Percentiles rank a stretch among this genome's conserved stretches.
Conservation (phyloP, 2,329 filamentous ascomycete genomes). For the Hansfordia pulvinata region DNA sequence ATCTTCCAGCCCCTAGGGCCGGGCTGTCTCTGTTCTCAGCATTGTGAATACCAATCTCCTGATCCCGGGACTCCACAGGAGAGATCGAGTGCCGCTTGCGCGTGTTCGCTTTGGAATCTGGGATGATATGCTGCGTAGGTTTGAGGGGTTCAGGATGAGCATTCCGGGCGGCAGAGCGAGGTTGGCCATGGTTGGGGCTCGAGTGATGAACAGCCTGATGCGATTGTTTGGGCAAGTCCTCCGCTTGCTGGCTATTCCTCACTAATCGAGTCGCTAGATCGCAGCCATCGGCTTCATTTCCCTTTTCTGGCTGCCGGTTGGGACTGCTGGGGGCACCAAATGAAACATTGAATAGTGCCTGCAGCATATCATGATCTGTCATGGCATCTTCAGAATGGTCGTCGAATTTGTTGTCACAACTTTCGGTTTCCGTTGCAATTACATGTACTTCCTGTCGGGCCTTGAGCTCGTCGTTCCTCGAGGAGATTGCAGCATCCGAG, state of each 20-base stretch:
- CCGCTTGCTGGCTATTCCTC: too few species aligned
- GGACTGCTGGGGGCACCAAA: constrained; percentile 1
- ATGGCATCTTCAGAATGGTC: constrained; percentile 3
- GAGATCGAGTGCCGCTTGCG: too few species aligned
- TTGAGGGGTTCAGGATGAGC: constrained; percentile 13
- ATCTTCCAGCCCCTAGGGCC: too few species aligned
- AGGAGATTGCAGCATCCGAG: too few species aligned
- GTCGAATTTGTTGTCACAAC: constrained; percentile 1
- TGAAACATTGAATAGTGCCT: constrained; percentile 5
- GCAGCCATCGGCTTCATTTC: constrained; percentile 1
- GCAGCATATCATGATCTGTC: constrained; percentile 2
- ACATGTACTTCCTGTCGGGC: constrained; percentile 6
- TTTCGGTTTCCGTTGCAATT: neutral
- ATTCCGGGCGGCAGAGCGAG: too few species aligned
- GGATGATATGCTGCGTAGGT: constrained; percentile 3
- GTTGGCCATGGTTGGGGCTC: too few species aligned
- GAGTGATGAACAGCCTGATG: too few species aligned
- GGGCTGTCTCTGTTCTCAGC: too few species aligned
- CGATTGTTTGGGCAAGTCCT: too few species aligned
- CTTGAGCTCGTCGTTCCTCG: constrained; percentile 3
- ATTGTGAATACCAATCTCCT: too few species aligned
- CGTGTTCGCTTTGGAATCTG: constrained; percentile 3
- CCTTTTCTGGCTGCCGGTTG: constrained; percentile 2
- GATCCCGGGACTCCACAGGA: too few species aligned
- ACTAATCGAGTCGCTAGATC: too few species aligned